Conservation (phyloP, 176 grass and related monocot species). For the Phoenix dactylifera region DNA sequence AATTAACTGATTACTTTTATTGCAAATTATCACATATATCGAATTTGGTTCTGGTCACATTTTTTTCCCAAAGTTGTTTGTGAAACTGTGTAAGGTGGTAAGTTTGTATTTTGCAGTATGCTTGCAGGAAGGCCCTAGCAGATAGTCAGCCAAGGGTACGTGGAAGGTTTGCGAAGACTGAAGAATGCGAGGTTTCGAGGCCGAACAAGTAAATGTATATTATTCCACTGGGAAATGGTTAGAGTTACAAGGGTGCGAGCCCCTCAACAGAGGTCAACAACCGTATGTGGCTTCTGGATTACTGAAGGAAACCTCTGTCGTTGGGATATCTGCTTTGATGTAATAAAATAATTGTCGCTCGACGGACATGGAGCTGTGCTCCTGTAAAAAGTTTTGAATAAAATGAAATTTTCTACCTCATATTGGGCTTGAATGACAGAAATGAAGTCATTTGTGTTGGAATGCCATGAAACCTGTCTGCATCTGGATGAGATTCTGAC, state of each 20-base stretch:
- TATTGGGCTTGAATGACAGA: background rate
- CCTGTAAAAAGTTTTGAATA: conserved; percentile 55
- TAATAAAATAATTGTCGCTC: conserved; percentile 25
- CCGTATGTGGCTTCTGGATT: background rate
- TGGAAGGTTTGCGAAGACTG: conserved; percentile 92
- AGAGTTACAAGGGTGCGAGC: background rate
- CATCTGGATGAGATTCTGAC: too few relatives aligned
- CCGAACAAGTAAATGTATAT: conserved; percentile 26
- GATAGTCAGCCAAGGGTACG: conserved; percentile 96
- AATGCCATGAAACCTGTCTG: too few relatives aligned
- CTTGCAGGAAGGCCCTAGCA: conserved; percentile 93
- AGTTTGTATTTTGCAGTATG: conserved; percentile 42
- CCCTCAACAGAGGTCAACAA: background rate
- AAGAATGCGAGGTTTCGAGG: conserved; percentile 48
- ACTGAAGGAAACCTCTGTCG: background rate
- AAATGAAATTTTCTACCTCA: conserved; percentile 31
- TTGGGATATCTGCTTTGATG: background rate
- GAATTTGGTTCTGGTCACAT: too few relatives aligned
- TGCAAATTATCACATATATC: too few relatives aligned
- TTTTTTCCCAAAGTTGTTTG: too few relatives aligned
- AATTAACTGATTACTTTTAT: too few relatives aligned
- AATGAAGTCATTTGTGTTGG: background rate
- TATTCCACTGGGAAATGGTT: conserved; percentile 4
- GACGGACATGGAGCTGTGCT: conserved; percentile 27
- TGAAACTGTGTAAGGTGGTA: too few relatives aligned